Conservation (phyloP, 352 stramenopile genomes). For the Lagenidium sp. region DNA sequence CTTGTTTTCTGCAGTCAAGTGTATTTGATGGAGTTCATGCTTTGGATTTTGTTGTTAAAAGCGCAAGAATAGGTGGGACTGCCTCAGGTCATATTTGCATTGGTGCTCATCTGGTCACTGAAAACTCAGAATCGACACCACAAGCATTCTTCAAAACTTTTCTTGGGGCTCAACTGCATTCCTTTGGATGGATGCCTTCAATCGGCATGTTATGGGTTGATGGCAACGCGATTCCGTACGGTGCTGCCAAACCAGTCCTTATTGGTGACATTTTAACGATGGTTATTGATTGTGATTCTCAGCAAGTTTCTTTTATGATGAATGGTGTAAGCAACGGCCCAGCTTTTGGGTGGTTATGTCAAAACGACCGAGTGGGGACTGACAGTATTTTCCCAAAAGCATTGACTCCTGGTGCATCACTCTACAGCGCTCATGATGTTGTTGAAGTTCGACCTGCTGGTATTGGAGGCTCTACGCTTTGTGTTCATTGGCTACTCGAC, state of each 20-base stretch:
- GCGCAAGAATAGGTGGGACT: conserved; percentile 40
- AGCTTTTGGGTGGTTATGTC: conserved; percentile 32
- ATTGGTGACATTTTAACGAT: conserved; percentile 69
- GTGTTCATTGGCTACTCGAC: conserved; percentile 79
- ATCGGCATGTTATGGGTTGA: conserved; percentile 68
- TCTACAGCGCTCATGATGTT: conserved; percentile 66
- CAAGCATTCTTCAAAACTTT: no score
- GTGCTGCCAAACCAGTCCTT: conserved; percentile 25
- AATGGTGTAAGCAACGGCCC: conserved; percentile 55
- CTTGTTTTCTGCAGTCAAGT: conserved; percentile 46
- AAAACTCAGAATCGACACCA: conserved; percentile 7
- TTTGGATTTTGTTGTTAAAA: conserved; percentile 76
- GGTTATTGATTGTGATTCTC: conserved; percentile 62
- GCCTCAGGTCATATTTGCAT: conserved; percentile 72
- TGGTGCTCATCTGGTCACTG: conserved; percentile 63
- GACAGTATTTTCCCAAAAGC: conserved; percentile 33
- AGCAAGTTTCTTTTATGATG: conserved; percentile 61
- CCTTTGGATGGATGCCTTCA: conserved; percentile 77
- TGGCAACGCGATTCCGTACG: conserved; percentile 46
- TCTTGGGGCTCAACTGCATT: no score
- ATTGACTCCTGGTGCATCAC: conserved; percentile 43
- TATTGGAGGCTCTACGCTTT: conserved; percentile 66
- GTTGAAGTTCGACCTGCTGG: conserved; percentile 63
- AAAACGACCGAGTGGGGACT: no score
- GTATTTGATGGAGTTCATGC: conserved; percentile 63